Evolutionary conservation across 176 grass and related monocot genomes (phyloP).

Genomic region (Aegilops sharonensis): DNA sequence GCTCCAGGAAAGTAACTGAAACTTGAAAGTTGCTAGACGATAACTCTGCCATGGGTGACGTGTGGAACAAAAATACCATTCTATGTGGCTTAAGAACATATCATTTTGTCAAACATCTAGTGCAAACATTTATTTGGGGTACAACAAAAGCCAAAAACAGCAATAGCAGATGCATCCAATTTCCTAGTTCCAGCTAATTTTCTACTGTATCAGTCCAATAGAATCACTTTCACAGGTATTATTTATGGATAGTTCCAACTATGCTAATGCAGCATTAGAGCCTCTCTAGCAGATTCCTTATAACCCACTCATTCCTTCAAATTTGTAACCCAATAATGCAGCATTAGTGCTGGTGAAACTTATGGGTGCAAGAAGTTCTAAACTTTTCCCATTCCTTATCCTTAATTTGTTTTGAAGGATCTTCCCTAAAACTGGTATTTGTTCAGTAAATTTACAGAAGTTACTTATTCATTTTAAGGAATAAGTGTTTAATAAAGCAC

Average conservation of each 20-base stretch:
- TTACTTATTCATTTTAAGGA: too few species aligned
- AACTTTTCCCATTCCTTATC: too few species aligned
- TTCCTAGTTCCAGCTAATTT: not conserved
- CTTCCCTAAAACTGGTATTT: too few species aligned
- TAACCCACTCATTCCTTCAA: not conserved
- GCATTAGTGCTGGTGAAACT: too few species aligned
- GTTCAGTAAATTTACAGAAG: too few species aligned
- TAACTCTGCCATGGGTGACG: not conserved
- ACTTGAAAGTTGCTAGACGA: not conserved
- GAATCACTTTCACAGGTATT: not conserved
- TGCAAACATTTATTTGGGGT: not conserved
- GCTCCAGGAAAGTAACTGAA: constrained; percentile 2
- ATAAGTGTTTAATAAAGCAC: too few species aligned
- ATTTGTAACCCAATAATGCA: not conserved
- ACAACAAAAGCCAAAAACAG: not conserved
- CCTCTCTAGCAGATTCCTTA: not conserved
- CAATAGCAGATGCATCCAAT: not conserved
- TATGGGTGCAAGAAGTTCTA: too few species aligned
- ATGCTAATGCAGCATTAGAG: not conserved
- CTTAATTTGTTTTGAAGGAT: too few species aligned
- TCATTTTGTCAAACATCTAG: not conserved
- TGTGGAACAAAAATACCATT: not conserved
- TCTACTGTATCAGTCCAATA: not conserved
- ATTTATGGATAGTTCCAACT: not conserved
- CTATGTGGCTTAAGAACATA: not conserved